Conservation (phyloP, 1,284 basidiomycete genomes). For the Boletus smithii region DNA sequence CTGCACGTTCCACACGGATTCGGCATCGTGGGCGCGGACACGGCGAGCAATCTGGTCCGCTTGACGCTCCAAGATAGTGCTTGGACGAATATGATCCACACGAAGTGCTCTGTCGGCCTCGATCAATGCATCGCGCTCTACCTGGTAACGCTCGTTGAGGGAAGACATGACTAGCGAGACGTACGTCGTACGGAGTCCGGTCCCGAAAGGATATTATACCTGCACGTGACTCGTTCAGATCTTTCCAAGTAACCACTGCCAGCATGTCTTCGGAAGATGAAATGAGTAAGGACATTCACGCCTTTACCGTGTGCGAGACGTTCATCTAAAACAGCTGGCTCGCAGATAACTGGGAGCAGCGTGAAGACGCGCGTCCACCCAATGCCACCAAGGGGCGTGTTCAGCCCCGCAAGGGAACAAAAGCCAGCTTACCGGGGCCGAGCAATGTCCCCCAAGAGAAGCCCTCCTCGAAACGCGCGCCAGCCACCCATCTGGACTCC, state of each 20-base stretch:
- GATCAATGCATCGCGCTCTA: constrained; percentile 47
- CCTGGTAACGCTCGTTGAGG: constrained; percentile 39
- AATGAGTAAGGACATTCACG: constrained; percentile 25
- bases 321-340: constrained; percentile 27
- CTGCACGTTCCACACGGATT: constrained; percentile 54
- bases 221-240: constrained; percentile 12
- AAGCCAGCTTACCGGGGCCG: constrained; percentile 17
- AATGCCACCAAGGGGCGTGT: constrained; percentile 14
- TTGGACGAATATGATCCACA: constrained; percentile 33
- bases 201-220: no score
- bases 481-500: neutral
- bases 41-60: constrained; percentile 55
- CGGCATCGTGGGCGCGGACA: constrained; percentile 53
- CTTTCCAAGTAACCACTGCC: neutral
- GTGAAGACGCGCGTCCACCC: constrained; percentile 4
- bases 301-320: constrained; percentile 4
- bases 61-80: constrained; percentile 42
- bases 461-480: constrained; percentile 18
- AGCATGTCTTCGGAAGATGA: constrained; percentile 35
- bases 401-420: constrained; percentile 20
- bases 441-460: constrained; percentile 19
- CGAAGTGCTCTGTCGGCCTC: constrained; percentile 48
- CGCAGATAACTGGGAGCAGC: constrained; percentile 25
- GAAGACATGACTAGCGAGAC: neutral
- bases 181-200: no score